A percentile compares a stretch with the other conserved stretches of the same genome.
Conservation (phyloP, 495 filamentous ascomycete species). For the Neurospora sp. region DNA sequence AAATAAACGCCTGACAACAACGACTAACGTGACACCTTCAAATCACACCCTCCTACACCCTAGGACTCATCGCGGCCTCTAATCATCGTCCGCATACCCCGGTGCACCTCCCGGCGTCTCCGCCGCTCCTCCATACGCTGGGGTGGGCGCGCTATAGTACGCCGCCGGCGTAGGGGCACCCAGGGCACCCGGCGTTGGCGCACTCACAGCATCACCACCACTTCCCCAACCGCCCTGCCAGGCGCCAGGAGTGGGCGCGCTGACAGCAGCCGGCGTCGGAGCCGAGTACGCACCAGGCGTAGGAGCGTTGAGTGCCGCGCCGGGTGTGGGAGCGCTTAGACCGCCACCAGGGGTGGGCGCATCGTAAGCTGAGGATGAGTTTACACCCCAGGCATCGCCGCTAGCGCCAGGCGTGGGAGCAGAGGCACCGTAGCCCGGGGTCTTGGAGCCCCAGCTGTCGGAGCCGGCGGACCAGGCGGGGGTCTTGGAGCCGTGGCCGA, state of each 20-base stretch:
- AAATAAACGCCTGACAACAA: neutral
- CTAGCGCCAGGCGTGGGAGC: constrained; percentile 47
- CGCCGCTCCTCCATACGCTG: constrained; percentile 53
- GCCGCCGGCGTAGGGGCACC: constrained; percentile 67
- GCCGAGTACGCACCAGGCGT: constrained; percentile 68
- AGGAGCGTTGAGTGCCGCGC: constrained; percentile 57
- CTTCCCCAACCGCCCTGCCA: constrained; percentile 45
- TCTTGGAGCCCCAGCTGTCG: constrained; percentile 66
- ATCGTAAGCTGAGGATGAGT: constrained; percentile 54
- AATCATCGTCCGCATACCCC: constrained; percentile 44
- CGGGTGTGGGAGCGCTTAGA: constrained; percentile 59
- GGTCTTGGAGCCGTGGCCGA: constrained; percentile 64
- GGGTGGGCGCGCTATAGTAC: constrained; percentile 67
- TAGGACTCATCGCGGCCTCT: neutral
- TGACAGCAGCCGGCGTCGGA: constrained; percentile 53
- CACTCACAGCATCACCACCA: constrained; percentile 51
- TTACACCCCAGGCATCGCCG: constrained; percentile 34
- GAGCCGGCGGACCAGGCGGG: constrained; percentile 53
- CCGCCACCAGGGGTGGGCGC: constrained; percentile 69
- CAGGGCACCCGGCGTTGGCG: constrained; percentile 44
- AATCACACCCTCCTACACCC: neutral
- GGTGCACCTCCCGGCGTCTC: constrained; percentile 69
- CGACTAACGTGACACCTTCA: no score
- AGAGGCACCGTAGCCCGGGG: constrained; percentile 55
- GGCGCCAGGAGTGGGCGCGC: constrained; percentile 64